These are phyloP conservation scores for Trichoderma sp. DNA, from an alignment of 2,329 filamentous ascomycete genomes.

Conservation along the genomic window DNA sequence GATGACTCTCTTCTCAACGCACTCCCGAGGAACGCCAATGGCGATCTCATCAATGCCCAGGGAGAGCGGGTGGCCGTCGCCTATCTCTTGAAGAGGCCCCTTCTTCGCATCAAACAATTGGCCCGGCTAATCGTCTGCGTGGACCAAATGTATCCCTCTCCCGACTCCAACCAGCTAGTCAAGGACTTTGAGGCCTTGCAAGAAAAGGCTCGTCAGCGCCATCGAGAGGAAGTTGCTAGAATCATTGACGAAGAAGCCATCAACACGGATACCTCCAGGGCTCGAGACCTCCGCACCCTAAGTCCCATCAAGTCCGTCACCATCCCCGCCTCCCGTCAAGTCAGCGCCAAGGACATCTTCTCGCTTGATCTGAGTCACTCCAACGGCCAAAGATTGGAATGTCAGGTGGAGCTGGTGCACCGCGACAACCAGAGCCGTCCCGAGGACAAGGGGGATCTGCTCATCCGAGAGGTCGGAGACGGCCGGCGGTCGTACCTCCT, in stretches of 20 bases:
- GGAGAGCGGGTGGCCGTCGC: conserved; percentile 94
- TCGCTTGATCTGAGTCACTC: conserved; percentile 83
- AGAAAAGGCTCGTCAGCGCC: conserved; percentile 68
- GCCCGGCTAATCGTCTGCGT: conserved; percentile 77
- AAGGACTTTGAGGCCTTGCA: conserved; percentile 70
- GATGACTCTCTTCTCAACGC: conserved; percentile 62
- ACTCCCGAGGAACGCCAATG: conserved; percentile 63
- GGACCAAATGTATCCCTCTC: conserved; percentile 56
- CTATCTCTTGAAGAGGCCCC: conserved; percentile 83
- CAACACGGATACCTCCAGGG: conserved; percentile 77
- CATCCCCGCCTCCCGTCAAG: conserved; percentile 77
- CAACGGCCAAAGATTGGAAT: conserved; percentile 85
- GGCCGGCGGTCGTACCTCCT: conserved; percentile 76
- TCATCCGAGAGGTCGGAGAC: conserved; percentile 86
- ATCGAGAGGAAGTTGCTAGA: conserved; percentile 69
- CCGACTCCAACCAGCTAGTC: conserved; percentile 46
- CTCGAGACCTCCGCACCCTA: conserved; percentile 77
- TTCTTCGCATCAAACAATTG: conserved; percentile 86
- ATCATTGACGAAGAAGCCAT: conserved; percentile 81
- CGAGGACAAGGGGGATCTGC: conserved; percentile 75
- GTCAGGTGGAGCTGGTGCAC: conserved; percentile 82
- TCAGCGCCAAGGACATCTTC: conserved; percentile 88
- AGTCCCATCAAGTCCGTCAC: conserved; percentile 68
- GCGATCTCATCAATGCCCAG: conserved; percentile 69
- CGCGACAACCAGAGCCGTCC: conserved; percentile 74